Percentiles rank a stretch among this genome's conserved stretches.
Conservation (phyloP, 2,329 filamentous ascomycete species). For the Aspergillus spinulosporus region DNA sequence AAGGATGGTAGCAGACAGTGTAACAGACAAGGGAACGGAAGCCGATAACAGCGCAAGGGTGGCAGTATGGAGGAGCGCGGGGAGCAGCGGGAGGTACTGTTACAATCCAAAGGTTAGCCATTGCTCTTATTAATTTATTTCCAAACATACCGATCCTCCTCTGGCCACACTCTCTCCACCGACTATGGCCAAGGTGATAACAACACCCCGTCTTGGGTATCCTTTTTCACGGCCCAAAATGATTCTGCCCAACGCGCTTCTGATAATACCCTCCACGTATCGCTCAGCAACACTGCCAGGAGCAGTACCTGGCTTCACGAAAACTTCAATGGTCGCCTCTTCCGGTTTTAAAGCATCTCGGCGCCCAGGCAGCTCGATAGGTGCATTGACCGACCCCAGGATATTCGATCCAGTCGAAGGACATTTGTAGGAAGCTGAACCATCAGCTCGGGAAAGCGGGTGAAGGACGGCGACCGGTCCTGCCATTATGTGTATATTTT, state of each 20-base stretch:
- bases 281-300: conserved; percentile 81
- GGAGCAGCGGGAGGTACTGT: conserved; percentile 68
- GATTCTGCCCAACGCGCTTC: conserved; percentile 38
- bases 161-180: conserved; percentile 37
- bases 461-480: conserved; percentile 37
- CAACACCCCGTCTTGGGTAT: conserved; percentile 44
- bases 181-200: conserved; percentile 45
- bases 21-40: conserved; percentile 74
- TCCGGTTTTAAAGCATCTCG: conserved; percentile 83
- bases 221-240: conserved; percentile 46
- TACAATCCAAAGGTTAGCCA: conserved; percentile 14
- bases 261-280: conserved; percentile 68
- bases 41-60: conserved; percentile 78
- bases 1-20: conserved; percentile 65
- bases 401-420: conserved; percentile 69
- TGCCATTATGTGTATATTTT: conserved; percentile 29
- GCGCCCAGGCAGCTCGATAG: conserved; percentile 77
- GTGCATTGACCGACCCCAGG: conserved; percentile 85
- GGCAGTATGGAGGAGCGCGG: conserved; percentile 77
- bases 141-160: conserved; percentile 40
- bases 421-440: conserved; percentile 45
- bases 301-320: conserved; percentile 80
- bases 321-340: conserved; percentile 85
- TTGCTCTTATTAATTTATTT: background rate
- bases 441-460: conserved; percentile 39